phyloP scores from a whole-genome alignment of 371 early-diverging fungal genomes.

The Fennellomyces sp. region DNA sequence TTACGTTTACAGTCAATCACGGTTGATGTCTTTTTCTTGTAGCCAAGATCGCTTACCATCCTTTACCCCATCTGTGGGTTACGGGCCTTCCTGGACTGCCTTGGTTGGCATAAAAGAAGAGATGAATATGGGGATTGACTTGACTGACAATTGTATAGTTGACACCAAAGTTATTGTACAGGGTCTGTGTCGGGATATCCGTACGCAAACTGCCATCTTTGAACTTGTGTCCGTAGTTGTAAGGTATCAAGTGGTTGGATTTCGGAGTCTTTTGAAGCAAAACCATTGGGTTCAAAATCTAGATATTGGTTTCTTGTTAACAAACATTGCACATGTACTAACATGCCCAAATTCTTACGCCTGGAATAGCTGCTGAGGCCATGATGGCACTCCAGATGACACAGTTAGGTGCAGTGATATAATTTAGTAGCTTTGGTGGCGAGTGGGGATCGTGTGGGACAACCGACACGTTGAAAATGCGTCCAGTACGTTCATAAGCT shows the following conservation, averaged over 20 bases:
- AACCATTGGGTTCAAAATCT: slow-evolving; percentile 82
- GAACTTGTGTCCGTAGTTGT: slow-evolving; percentile 78
- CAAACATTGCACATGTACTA: background rate
- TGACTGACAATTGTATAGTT: slow-evolving; percentile 88
- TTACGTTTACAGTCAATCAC: too few species aligned
- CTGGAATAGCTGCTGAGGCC: slow-evolving; percentile 56
- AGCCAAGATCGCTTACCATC: slow-evolving; percentile 42
- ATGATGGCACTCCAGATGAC: slow-evolving; percentile 82
- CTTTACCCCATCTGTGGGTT: slow-evolving; percentile 57
- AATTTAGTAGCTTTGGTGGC: slow-evolving; percentile 73
- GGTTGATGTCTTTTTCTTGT: too few species aligned
- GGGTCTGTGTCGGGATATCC: slow-evolving; percentile 80
- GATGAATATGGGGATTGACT: slow-evolving; percentile 90
- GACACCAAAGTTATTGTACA: slow-evolving; percentile 83
- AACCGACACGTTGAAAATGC: slow-evolving; percentile 88
- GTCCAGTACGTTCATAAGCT: slow-evolving; percentile 87
- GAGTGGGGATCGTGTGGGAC: slow-evolving; percentile 77
- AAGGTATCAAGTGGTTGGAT: slow-evolving; percentile 65
- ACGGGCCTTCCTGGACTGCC: slow-evolving; percentile 80
- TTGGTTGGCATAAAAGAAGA: slow-evolving; percentile 82
- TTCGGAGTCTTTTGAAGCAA: slow-evolving; percentile 79
- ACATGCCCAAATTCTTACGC: slow-evolving; percentile 27
- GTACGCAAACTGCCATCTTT: slow-evolving; percentile 88
- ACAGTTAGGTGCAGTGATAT: slow-evolving; percentile 86
- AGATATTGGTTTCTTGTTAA: background rate